Percentiles rank a stretch among this genome's conserved stretches.
These are phyloP conservation scores for Kurtzmaniella fragi DNA, from an alignment of 805 yeast species.

Conservation along the genomic window DNA sequence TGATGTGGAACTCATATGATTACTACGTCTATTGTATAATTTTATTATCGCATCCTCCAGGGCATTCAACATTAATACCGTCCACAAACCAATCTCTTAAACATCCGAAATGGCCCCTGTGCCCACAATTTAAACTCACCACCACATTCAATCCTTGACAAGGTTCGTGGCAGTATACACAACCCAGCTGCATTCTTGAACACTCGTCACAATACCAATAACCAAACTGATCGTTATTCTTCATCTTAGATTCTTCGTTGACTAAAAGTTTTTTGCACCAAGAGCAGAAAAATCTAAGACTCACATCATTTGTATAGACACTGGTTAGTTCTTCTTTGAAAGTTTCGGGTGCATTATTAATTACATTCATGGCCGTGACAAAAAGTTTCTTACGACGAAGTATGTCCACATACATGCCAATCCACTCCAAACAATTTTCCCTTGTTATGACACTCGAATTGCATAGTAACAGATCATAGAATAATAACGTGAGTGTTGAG, in stretches of 20 bases:
- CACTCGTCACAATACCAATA: conserved; percentile 86
- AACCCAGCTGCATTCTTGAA: conserved; percentile 53
- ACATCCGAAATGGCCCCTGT: conserved; percentile 80
- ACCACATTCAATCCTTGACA: conserved; percentile 64
- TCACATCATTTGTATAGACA: conserved; percentile 30
- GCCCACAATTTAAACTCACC: conserved; percentile 69
- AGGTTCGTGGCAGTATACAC: conserved; percentile 74
- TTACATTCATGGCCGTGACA: conserved; percentile 52
- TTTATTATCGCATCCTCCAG: conserved; percentile 60
- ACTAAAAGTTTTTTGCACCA: conserved; percentile 54
- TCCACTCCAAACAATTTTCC: conserved; percentile 48
- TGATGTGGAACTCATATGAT: conserved; percentile 32
- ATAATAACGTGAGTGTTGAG: conserved; percentile 52
- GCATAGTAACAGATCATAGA: conserved; percentile 27
- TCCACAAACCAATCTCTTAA: conserved; percentile 70
- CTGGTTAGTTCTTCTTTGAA: conserved; percentile 23
- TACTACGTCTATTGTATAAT: conserved; percentile 5
- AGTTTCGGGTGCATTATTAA: conserved; percentile 37
- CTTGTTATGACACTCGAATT: conserved; percentile 13
- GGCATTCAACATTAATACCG: conserved; percentile 65
- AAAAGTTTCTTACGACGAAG: conserved; percentile 48
- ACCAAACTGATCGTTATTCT: conserved; percentile 44
- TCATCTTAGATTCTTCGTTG: conserved; percentile 52
- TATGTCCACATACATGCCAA: conserved; percentile 49
- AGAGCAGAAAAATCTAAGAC: conserved; percentile 50